Conservation (phyloP, 345 rosid species). For the Eucalyptus camaldulensis region DNA sequence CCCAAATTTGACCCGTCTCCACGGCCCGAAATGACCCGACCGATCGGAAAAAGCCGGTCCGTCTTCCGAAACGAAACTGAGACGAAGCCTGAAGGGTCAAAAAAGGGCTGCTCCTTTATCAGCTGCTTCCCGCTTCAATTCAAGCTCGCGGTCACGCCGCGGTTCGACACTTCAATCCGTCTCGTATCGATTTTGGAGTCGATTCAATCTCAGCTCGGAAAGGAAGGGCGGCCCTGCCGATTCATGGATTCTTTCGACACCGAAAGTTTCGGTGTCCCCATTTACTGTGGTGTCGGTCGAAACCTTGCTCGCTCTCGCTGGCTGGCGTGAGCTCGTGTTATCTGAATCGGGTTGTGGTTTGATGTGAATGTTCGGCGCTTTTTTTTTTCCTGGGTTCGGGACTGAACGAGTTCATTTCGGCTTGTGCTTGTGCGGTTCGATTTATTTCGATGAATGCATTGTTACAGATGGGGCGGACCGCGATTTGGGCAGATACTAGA, state of each 20-base stretch:
- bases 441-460: not conserved
- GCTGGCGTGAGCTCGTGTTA: not conserved
- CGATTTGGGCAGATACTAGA: not conserved
- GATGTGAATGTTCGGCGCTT: not conserved
- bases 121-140: not conserved
- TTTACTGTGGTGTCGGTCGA: not conserved
- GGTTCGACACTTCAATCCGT: not conserved
- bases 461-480: not conserved
- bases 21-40: not conserved
- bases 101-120: not conserved
- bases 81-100: too few relatives aligned
- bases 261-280: not conserved
- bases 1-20: not conserved
- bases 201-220: too few relatives aligned
- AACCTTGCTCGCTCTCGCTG: not conserved
- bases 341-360: too few relatives aligned
- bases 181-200: too few relatives aligned
- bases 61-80: too few relatives aligned
- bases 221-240: too few relatives aligned
- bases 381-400: not conserved
- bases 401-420: not conserved
- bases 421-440: not conserved
- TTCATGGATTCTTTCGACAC: not conserved
- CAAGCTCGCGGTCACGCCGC: not conserved
- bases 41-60: too few relatives aligned